These are phyloP conservation scores for Xylaria acuta DNA, from an alignment of 495 filamentous ascomycete genomes.

Conservation along the genomic window DNA sequence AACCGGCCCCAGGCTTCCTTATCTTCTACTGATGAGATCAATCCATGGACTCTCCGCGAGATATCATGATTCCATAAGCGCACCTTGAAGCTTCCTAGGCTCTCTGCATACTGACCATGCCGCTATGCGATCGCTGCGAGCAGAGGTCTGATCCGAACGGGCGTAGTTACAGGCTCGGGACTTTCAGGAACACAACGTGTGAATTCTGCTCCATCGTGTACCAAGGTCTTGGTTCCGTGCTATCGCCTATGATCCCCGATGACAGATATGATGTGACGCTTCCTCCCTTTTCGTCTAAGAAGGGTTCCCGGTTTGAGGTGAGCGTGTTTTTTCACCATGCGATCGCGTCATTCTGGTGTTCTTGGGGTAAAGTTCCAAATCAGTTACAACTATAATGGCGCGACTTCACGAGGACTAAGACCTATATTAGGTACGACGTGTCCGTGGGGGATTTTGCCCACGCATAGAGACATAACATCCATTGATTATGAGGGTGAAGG, in stretches of 20 bases:
- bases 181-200: conserved; percentile 12
- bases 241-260: neutral
- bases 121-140: conserved; percentile 20
- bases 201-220: neutral
- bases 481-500: neutral
- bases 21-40: too few species aligned
- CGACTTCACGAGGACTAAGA: neutral
- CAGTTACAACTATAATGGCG: neutral
- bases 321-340: neutral
- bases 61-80: too few species aligned
- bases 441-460: neutral
- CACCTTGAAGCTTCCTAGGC: neutral
- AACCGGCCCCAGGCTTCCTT: too few species aligned
- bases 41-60: too few species aligned
- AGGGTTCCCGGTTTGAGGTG: neutral
- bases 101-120: neutral
- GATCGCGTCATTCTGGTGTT: neutral
- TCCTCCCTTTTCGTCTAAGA: neutral
- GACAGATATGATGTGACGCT: neutral
- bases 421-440: neutral
- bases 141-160: conserved; percentile 4
- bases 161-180: neutral
- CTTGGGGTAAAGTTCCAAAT: neutral
- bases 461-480: neutral
- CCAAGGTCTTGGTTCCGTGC: neutral